These are phyloP conservation scores for Penicillium roqueforti DNA, from an alignment of 495 filamentous ascomycete species.

Conservation along the genomic window DNA sequence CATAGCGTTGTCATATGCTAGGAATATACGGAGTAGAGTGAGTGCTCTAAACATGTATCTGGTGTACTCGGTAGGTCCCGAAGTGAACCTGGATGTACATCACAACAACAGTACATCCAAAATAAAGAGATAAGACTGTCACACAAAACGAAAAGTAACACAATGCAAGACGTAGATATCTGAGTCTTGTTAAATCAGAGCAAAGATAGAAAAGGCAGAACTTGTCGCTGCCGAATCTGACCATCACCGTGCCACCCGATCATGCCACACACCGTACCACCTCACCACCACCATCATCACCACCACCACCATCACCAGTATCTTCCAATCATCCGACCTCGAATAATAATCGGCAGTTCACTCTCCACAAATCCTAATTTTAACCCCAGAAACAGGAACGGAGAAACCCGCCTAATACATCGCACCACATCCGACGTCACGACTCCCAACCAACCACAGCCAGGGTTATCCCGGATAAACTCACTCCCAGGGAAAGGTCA, in stretches of 20 bases:
- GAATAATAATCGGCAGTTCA: background rate
- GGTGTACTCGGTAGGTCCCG: background rate
- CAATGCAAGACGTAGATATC: background rate
- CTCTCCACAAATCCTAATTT: too few relatives aligned
- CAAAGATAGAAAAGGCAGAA: too few relatives aligned
- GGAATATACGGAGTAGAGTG: background rate
- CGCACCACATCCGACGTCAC: background rate
- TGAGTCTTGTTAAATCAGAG: background rate
- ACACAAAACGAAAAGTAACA: background rate
- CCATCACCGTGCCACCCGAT: constrained; percentile 8
- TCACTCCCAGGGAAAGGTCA: background rate
- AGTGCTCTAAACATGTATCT: background rate
- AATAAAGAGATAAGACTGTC: background rate
- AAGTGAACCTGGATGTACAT: background rate
- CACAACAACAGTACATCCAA: background rate
- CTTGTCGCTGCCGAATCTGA: too few relatives aligned
- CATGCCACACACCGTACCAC: background rate
- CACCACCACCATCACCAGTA: background rate
- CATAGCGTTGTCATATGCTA: background rate
- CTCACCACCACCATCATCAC: background rate
- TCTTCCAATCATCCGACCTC: background rate
- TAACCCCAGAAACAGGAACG: background rate
- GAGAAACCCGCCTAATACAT: background rate
- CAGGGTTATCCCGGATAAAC: background rate
- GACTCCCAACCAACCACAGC: background rate